Evolutionary conservation across 352 stramenopile genomes (phyloP), one percentile per base, ranked within the genome.

Genomic region (Pseudoperonospora humuli): DNA sequence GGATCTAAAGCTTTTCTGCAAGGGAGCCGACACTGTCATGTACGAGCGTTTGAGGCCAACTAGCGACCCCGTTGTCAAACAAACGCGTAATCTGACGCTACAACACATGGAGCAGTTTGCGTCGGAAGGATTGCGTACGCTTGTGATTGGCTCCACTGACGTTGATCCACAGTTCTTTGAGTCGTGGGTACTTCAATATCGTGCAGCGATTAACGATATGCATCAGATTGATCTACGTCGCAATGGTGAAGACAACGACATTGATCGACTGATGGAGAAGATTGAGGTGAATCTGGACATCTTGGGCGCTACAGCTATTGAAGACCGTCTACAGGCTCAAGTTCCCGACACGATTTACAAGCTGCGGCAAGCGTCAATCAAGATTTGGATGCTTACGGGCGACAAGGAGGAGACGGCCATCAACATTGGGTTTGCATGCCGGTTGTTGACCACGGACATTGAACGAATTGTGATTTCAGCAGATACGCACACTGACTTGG

Each of bases 381-480:
- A 96, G 63, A 81, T 97, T 26, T 97, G 90, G 87, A 95, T 97
- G 68, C 77, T 97, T 15, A 97, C 92, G 3, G 91, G 91, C 5
- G 92, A 97, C 57, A 97, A 97, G 60, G 67, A 95, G 50, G 92
- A 97, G 56, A 97, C 92, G 3, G 92, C 92, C 9, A 97, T 97
- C 54, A 97, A 97, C 58, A 97, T 97, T 57, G 93, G 81, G n/a
- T 96, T 95, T 60, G 84, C 87, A 5, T 96, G 84, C 41, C 79
- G 86, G 9, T 38, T 97, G 13, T 45, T 97, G 14, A 95, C 86
- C 7, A 69, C 85, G 2, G 93, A 97, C 42, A 98, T 98, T 66
- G 84, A 96, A 44, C 73, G 77, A 2, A 51, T 93, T 13, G 70
- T 93, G 9, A 87, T 95, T 35, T 84, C 77, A 0, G 77, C 73